Conservation (phyloP, 352 stramenopile genomes). For the Phytophthora cajani region DNA sequence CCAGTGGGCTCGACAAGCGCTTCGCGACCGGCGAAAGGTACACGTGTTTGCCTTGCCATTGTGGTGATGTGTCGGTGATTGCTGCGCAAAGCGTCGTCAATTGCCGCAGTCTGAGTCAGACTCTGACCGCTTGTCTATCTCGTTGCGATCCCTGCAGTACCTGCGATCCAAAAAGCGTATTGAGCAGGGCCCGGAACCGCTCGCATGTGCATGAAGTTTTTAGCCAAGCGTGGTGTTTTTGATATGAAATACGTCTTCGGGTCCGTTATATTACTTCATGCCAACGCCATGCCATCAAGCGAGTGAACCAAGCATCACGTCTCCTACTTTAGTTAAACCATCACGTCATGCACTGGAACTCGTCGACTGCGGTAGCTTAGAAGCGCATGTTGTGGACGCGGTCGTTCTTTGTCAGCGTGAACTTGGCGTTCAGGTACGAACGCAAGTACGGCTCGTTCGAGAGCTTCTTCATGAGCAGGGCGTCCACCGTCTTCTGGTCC, state of each 20-base stretch:
- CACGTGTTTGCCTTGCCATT: slow-evolving; percentile 3
- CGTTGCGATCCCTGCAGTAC: slow-evolving; percentile 32
- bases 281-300: slow-evolving; percentile 17
- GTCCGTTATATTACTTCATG: slow-evolving; percentile 24
- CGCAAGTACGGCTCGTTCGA: slow-evolving; percentile 88
- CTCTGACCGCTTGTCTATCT: slow-evolving; percentile 21
- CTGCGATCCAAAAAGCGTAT: slow-evolving; percentile 37
- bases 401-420: slow-evolving; percentile 98
- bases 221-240: neutral
- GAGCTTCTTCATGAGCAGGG: slow-evolving; percentile 69
- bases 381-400: slow-evolving; percentile 98
- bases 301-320: slow-evolving; percentile 13
- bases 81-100: slow-evolving; percentile 15
- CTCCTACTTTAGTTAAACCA: slow-evolving; percentile 5
- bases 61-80: neutral
- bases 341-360: slow-evolving; percentile 3
- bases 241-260: slow-evolving; percentile 3
- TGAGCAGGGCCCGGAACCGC: slow-evolving; percentile 12
- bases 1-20: slow-evolving; percentile 54
- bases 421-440: slow-evolving; percentile 98
- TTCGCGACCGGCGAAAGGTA: slow-evolving; percentile 58
- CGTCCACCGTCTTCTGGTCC: slow-evolving; percentile 96
- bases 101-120: neutral
- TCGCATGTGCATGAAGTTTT: slow-evolving; percentile 18
- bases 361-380: slow-evolving; percentile 63